Evolutionary conservation across 2,329 filamentous ascomycete genomes (phyloP), one percentile per base, ranked within the genome.

Genomic region (Neofusicoccum sp.): DNA sequence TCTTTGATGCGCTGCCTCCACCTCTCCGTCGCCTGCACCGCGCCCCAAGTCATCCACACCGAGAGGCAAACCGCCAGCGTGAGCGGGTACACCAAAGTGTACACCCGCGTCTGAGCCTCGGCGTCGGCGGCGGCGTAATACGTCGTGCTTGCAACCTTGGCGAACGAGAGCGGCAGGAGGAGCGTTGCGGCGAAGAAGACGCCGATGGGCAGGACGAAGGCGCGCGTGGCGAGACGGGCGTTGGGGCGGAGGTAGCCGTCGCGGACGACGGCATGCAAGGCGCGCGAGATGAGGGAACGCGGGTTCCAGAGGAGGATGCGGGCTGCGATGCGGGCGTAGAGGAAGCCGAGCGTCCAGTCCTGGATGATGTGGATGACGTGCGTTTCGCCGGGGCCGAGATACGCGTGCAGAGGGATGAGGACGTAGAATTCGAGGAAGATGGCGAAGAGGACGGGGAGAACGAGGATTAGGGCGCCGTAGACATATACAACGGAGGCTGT

Each of bases 311-410:
- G 79, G 28, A 92, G 81, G 67, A 91, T 77, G 40, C 89, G 87
- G 14, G 86, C 83, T 0, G 85, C 85, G 68, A 98, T 86, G 65
- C 96, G 93, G 31, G 96, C 83, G 73, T 96, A 97, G 3, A 99
- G 82, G 24, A 99, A 84, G 4, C 95, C 95, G 1, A 99, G 80
- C 0, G 93, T 96, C 92, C 93, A 99, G 61, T 93, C 88, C 71
- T 98, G 93, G 43, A 98, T 88, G 63, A 98, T 82, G 64, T 96
- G 89, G 43, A 98, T 85, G 6, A 88, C 90, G 70, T 96, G 91
- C 14, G 75, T 73, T 56, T 78, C 80, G 47, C 71, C 63, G n/a
- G 71, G 71, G 3, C 70, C 73, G 30, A 76, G 69, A 70, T 93
- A 91, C 0, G 91, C 93, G 71, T 96, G 90, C 3, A 96, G 77